Evolutionary conservation across 164 flowering plant genomes (phyloP), one percentile per base, ranked within the genome.

Genomic region (Annona cherimola): DNA sequence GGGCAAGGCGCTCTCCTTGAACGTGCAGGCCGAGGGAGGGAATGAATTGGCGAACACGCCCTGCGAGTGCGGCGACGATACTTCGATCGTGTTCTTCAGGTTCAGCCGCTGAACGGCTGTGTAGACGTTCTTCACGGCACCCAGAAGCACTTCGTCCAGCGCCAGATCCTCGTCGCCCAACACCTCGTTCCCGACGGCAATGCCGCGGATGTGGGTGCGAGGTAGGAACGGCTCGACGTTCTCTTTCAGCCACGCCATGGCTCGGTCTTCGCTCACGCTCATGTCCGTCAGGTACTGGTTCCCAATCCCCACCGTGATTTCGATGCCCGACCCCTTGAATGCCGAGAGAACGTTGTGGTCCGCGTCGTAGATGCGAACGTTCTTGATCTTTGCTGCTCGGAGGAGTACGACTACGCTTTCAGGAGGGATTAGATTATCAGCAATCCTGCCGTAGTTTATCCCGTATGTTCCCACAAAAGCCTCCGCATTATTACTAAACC

Each of bases 101-200:
- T 74, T 74, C 9, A 92, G 83, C 63, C 77, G 61, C 8, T 73
- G 62, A 14, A 87, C 85, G 8, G 94, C 90, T 54, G 7, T 72
- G 75, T 89, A 89, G 5, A 92, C 89, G 67, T 88, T 92, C 69
- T 80, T 88, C 2, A 84, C 88, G 2, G 98, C 90, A 3, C 87
- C 84, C n/a, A 90, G 76, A 8, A 92, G 68, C 20, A 68, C 96
- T 71, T 88, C 96, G 75, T 81, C 81, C 5, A 87, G 79, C 42
- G 83, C 90, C 42, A 41, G 40, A 71, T 78, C 84, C n/a, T 60
- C 68, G 9, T 83, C 82, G 1, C 92, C 94, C 59, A 93, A 77
- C 3, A 90, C 71, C 82, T 93, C 95, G 61, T 92, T 92, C 26
- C 97, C 97, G 0, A 92, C 87, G 0, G 97, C 91, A 9, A 92